Percentiles rank a stretch among this genome's conserved stretches.
Conservation (phyloP, 1,284 basidiomycete species). For the Ceratobasidium sp. region DNA sequence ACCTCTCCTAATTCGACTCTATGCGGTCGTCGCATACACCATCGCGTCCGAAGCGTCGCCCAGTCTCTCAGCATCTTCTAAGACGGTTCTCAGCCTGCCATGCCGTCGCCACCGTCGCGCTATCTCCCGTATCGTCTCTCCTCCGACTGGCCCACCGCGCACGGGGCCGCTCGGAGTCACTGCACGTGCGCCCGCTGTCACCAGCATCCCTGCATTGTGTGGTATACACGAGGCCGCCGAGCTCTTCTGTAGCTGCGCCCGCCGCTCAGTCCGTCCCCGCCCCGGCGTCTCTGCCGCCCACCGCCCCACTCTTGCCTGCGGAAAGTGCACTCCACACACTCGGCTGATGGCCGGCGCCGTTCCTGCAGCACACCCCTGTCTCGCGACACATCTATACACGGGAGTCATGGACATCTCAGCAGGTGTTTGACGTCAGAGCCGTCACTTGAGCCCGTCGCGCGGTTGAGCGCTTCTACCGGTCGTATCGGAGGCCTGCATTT, state of each 20-base stretch:
- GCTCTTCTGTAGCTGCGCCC: neutral
- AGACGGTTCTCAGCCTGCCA: neutral
- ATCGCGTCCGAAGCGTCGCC: constrained; percentile 11
- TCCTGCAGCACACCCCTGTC: neutral
- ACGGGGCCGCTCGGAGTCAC: neutral
- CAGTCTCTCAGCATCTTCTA: neutral
- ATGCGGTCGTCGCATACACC: neutral
- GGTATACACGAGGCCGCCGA: neutral
- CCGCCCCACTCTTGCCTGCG: neutral
- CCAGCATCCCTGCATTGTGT: no score
- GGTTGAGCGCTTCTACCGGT: neutral
- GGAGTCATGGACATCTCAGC: constrained; percentile 7
- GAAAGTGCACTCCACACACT: constrained; percentile 3
- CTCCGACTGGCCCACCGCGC: constrained; percentile 24
- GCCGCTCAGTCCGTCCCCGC: neutral
- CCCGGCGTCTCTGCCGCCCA: neutral
- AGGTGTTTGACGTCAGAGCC: constrained; percentile 18
- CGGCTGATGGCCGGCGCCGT: constrained; percentile 1
- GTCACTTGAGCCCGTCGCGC: constrained; percentile 20
- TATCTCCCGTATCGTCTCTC: neutral
- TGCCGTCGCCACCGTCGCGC: constrained; percentile 4
- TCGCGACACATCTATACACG: no score
- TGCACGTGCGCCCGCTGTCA: constrained; percentile 8
- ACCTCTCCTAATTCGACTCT: no score
- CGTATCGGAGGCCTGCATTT: neutral